Evolutionary conservation across 352 stramenopile species (phyloP).

Genomic region (Poterioochromonas sp.): DNA sequence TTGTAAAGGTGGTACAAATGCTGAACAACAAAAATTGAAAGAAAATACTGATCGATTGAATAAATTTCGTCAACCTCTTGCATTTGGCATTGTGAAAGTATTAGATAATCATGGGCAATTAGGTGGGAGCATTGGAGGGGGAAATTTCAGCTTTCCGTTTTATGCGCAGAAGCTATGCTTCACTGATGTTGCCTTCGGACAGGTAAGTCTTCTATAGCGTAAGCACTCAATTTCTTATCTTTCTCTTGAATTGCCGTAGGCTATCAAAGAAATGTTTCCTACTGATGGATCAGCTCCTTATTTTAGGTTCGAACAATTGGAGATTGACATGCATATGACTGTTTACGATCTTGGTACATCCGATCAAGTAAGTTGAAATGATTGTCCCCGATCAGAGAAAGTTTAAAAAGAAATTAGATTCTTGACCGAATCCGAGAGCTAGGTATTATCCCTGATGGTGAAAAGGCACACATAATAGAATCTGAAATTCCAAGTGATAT

Average conservation of each 20-base stretch:
- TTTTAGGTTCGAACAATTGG: not conserved
- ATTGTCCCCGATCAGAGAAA: too few relatives aligned
- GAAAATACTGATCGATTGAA: not conserved
- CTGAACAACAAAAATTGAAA: not conserved
- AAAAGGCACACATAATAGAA: not conserved
- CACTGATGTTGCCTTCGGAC: not conserved
- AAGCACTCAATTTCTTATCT: not conserved
- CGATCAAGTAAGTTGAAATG: not conserved
- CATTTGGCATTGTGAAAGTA: conserved; percentile 13
- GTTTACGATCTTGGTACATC: not conserved
- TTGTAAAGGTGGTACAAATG: not conserved
- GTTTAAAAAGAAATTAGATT: too few relatives aligned
- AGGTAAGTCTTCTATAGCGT: not conserved
- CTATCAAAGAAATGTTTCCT: conserved; percentile 20
- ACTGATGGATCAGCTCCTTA: not conserved
- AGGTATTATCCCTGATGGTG: too few relatives aligned
- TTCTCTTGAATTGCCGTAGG: not conserved
- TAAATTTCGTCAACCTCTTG: conserved; percentile 9
- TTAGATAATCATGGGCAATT: not conserved
- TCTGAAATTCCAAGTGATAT: not conserved
- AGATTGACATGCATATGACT: not conserved
- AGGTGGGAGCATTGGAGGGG: not conserved
- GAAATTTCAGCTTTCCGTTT: not conserved
- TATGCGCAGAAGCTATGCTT: not conserved
- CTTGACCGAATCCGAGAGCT: not conserved